Evolutionary conservation across 768 basidiomycete genomes (phyloP).

Genomic region (Gymnopilus dilepis): DNA sequence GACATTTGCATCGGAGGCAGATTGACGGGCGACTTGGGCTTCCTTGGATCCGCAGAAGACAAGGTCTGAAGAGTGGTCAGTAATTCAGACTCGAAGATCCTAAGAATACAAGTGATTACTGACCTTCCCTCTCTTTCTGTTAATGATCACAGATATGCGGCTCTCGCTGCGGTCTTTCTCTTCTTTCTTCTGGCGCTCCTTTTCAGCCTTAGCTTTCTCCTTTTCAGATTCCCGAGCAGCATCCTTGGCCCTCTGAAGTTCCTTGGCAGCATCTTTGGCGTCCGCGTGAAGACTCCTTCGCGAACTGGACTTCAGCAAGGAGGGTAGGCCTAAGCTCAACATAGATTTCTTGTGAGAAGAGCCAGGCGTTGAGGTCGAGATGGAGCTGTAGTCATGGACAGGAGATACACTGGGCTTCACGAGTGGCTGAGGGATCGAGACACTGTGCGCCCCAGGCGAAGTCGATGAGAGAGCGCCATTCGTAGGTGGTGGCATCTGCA

Average conservation of each 20-base stretch:
- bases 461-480: conserved; percentile 51
- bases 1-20: conserved; percentile 93
- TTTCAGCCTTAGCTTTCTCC: conserved; percentile 49
- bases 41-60: conserved; percentile 82
- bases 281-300: conserved; percentile 79
- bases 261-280: conserved; percentile 58
- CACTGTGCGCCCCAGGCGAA: conserved; percentile 40
- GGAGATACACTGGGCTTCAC: conserved; percentile 55
- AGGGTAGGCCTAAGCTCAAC: conserved; percentile 79
- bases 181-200: conserved; percentile 68
- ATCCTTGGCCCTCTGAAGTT: conserved; percentile 46
- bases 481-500: conserved; percentile 65
- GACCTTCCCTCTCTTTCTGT: conserved; percentile 91
- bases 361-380: conserved; percentile 59
- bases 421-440: conserved; percentile 45
- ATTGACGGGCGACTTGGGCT: conserved; percentile 67
- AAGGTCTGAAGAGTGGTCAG: conserved; percentile 60
- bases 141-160: conserved; percentile 86
- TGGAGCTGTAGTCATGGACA: conserved; percentile 54
- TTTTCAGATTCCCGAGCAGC: conserved; percentile 54
- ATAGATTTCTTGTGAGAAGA: conserved; percentile 81
- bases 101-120: conserved; percentile 25
- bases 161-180: conserved; percentile 92
- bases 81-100: conserved; percentile 14
- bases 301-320: conserved; percentile 86